Evolutionary conservation across 139 green algal genomes (phyloP), one percentile per base, ranked within the genome.

Genomic region (Nannochloris sp.): DNA sequence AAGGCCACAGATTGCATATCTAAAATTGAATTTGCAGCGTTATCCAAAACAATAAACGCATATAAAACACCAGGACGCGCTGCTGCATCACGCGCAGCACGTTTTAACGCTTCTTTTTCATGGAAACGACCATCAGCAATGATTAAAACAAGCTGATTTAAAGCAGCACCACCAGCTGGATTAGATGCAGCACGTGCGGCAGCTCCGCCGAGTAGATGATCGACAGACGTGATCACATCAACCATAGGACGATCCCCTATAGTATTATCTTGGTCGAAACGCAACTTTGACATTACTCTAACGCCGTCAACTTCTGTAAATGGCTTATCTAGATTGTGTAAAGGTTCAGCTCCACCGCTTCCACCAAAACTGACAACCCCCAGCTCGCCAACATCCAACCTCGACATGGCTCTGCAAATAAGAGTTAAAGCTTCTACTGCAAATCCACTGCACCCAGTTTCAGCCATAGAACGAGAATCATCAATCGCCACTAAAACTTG

Each of bases 111-210:
- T 53, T 91, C 86, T 70, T 95, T 96, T 73, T 99, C 94, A 73
- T 99, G 93, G 72, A 99, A 97, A 33, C 89, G 81, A 38, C 94
- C 94, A 62, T 99, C 94, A 2, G 90, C 91, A 31, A 99, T 60
- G 56, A 99, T 85, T n/a, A 99, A 77, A 64, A 98, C 87, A 47
- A 99, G 87, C 84, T 99, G 92, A 45, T 90, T 77, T 55, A 97
- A 79, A 33, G 54, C 46, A 1, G 58, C 36, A 12, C 6, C 4
- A 25, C 23, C 39, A 1, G 13, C 15, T 14, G 45, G 34, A 4
- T 38, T 24, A 9, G 45, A 25, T 10, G 42, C 39, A 9, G 27
- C 60, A 38, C 83, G 78, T 4, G 31, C 84, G 36, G 37, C 38
- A 3, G 90, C 91, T 0, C 51, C 29, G 12, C 89, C 83, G 48